These are phyloP conservation scores for Chrysosporium keratinophilum DNA, from an alignment of 2,329 filamentous ascomycete species.

Conservation along the genomic window DNA sequence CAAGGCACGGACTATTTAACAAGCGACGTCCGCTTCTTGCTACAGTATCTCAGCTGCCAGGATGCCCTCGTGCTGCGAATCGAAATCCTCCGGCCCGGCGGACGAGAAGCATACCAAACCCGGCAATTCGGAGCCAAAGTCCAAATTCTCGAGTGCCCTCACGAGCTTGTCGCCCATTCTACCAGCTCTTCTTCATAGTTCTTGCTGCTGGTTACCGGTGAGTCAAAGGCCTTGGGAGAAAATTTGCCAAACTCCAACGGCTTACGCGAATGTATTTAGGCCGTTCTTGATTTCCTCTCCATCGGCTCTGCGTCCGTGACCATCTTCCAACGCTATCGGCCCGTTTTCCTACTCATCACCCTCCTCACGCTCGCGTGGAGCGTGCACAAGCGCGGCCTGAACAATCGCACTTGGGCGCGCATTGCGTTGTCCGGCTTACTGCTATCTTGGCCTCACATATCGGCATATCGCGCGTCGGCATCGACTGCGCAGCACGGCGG, in stretches of 20 bases:
- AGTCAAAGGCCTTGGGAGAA: background rate
- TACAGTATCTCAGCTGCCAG: background rate
- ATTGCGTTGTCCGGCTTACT: slow-evolving; percentile 14
- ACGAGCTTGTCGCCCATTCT: slow-evolving; percentile 11
- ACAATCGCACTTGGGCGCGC: slow-evolving; percentile 11
- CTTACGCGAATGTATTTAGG: slow-evolving; percentile 7
- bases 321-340: slow-evolving; percentile 10
- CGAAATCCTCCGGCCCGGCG: background rate
- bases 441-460: slow-evolving; percentile 13
- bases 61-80: slow-evolving; percentile 2
- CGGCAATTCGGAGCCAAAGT: background rate
- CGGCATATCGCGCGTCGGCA: background rate
- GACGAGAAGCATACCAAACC: background rate
- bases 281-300: slow-evolving; percentile 15
- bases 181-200: slow-evolving; percentile 15
- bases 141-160: background rate
- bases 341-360: slow-evolving; percentile 15
- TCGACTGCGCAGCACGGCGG: background rate
- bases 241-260: too few species aligned
- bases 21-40: background rate
- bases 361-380: slow-evolving; percentile 13
- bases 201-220: slow-evolving; percentile 17
- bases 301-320: slow-evolving; percentile 15
- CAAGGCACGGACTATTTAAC: background rate
- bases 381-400: slow-evolving; percentile 12